Conservation (phyloP, 2,329 filamentous ascomycete species). For the Xylariaceae sp. region DNA sequence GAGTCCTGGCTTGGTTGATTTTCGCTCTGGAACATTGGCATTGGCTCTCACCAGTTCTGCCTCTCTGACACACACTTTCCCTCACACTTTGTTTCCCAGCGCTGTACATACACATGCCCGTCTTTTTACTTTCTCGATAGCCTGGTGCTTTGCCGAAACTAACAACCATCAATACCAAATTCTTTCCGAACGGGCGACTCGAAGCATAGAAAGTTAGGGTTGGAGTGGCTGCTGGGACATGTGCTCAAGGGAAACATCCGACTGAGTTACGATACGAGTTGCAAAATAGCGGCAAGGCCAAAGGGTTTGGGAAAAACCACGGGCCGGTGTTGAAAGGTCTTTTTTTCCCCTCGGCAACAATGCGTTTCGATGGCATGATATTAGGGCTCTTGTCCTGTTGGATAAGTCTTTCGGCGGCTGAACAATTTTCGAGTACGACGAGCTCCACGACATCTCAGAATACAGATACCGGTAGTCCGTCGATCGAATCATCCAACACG, state of each 20-base stretch:
- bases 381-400: slow-evolving; percentile 23
- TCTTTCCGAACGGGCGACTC: background rate
- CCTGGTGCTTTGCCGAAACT: slow-evolving; percentile 10
- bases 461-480: too few relatives aligned
- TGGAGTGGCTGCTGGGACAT: slow-evolving; percentile 15
- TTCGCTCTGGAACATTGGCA: slow-evolving; percentile 5
- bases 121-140: slow-evolving; percentile 2
- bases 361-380: slow-evolving; percentile 26
- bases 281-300: too few relatives aligned
- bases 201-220: too few relatives aligned
- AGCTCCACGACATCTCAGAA: too few relatives aligned
- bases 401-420: slow-evolving; percentile 14
- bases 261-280: slow-evolving; percentile 13
- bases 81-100: slow-evolving; percentile 3
- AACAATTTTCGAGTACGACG: background rate
- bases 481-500: too few relatives aligned
- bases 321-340: slow-evolving; percentile 7
- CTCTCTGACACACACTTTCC: slow-evolving; percentile 4
- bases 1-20: too few relatives aligned
- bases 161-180: slow-evolving; percentile 2
- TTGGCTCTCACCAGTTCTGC: too few relatives aligned
- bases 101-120: too few relatives aligned
- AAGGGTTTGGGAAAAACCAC: too few relatives aligned
- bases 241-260: too few relatives aligned
- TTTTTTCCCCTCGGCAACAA: slow-evolving; percentile 22